Percentiles rank a stretch among this genome's conserved stretches.
phyloP scores from a whole-genome alignment of 139 green algal genomes.

The Edaphochlamys debaryana region DNA sequence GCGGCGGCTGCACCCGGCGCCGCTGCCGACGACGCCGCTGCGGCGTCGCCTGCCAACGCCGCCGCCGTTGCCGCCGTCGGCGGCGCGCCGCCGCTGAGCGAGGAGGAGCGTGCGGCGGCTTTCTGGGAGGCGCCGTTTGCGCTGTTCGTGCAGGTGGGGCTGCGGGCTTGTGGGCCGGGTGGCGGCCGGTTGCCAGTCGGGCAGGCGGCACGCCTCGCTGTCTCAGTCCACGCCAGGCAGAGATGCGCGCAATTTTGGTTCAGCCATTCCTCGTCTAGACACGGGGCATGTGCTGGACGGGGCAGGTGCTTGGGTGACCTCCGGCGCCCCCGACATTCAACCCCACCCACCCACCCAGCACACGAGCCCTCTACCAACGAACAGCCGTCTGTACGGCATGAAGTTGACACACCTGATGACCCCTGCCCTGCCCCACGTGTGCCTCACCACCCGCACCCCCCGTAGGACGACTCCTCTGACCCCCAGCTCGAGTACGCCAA shows the following conservation, averaged over 20 bases:
- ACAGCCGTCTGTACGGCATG: no score
- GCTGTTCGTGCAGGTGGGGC: conserved; percentile 49
- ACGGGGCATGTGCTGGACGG: no score
- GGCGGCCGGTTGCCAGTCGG: neutral
- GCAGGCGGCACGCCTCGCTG: no score
- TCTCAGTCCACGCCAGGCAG: no score
- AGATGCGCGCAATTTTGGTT: no score
- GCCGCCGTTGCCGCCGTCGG: neutral
- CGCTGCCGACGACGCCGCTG: neutral
- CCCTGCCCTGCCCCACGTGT: no score
- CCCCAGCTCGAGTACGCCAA: conserved; percentile 62
- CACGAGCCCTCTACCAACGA: no score
- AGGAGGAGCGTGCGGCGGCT: conserved; percentile 52
- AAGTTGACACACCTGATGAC: no score
- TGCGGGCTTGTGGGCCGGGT: neutral
- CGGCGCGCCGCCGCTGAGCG: neutral
- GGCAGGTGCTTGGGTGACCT: no score
- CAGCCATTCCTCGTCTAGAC: no score
- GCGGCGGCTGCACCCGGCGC: neutral
- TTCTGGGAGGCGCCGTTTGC: conserved; percentile 58
- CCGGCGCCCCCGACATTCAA: no score
- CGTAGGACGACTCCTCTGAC: conserved; percentile 52
- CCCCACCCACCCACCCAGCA: no score
- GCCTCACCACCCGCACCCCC: neutral
- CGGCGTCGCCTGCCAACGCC: neutral